Evolutionary conservation across 1,284 basidiomycete genomes (phyloP), one percentile per base, ranked within the genome.

Genomic region (Papiliotrema nemorosa): DNA sequence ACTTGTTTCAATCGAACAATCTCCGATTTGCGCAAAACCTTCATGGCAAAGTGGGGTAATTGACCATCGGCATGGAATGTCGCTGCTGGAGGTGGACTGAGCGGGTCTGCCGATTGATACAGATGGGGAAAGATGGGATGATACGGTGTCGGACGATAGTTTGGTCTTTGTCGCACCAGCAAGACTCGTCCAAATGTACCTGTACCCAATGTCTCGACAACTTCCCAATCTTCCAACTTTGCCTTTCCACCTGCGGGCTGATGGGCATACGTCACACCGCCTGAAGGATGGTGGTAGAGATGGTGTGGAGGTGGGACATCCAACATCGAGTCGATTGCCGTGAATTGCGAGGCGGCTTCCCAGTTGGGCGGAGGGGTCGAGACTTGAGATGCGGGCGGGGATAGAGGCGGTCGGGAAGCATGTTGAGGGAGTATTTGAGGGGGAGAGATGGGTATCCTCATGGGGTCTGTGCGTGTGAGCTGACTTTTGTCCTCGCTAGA

Each of bases 1-100:
- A 81, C 77, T 60, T 81, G 80, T 55, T 79, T 78, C 29, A 81
- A 60, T 22, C 76, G 68, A 26, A 81, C 78, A 47, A 81, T 73
- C 54, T 80, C 78, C 5, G 69, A 65, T 63, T 81, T 81, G 34
- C 73, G 67, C 33, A 81, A 62, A 5, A 81, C 78, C 67, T 81
- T 81, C 70, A 79, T 73, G 9, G 78, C 78, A 60, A 77, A 79
- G 51, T 76, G 75, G 0, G 75, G 73, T 43, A 74, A 53, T 40
- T 70, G 69, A 29, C 63, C 63, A 46, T 74, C 70, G 31, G 71
- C 63, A 16, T 69, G 64, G 52, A 65, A 64, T 5, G 74, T 75
- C 7, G 67, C 52, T 13, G 62, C 52, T 1, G 68, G 67, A 9
- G 67, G 62, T 2, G 71, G 72, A 14, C 62, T 58, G 22, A 56